Conservation (phyloP, 2,329 filamentous ascomycete genomes). For the Monosporascus sp. region DNA sequence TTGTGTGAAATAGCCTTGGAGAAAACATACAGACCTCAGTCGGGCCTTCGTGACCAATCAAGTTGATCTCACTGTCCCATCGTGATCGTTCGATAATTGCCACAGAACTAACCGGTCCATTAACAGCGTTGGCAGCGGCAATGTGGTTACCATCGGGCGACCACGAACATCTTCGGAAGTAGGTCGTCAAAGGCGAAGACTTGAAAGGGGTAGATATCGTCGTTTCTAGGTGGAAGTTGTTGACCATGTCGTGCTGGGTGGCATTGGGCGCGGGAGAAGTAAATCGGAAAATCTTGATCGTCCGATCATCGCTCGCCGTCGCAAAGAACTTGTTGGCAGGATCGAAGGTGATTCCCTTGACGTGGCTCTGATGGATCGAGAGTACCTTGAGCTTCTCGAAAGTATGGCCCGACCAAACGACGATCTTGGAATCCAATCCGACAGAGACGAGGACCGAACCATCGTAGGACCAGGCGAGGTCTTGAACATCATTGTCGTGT, state of each 20-base stretch:
- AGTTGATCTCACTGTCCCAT: conserved; percentile 95
- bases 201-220: conserved; percentile 84
- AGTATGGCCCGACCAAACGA: conserved; percentile 96
- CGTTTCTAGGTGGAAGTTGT: conserved; percentile 93
- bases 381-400: conserved; percentile 97
- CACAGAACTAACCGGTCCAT: conserved; percentile 93
- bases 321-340: conserved; percentile 99
- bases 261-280: conserved; percentile 87
- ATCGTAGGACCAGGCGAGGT: conserved; percentile 94
- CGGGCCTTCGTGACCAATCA: conserved; percentile 94
- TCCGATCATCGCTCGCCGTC: conserved; percentile 92
- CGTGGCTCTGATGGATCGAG: conserved; percentile 89
- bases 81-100: conserved; percentile 87
- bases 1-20: conserved; percentile 76
- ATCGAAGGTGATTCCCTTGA: conserved; percentile 98
- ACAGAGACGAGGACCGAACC: conserved; percentile 95
- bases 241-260: conserved; percentile 89
- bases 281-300: conserved; percentile 94
- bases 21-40: conserved; percentile 98
- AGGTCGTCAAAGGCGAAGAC: conserved; percentile 90
- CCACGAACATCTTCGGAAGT: conserved; percentile 95
- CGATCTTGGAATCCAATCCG: conserved; percentile 93
- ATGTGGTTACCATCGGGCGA: conserved; percentile 97
- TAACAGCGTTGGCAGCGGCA: conserved; percentile 92
- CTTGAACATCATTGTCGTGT: conserved; percentile 97